Evolutionary conservation across 2,329 filamentous ascomycete species (phyloP).

Genomic region (Niveomyces coronatus): DNA sequence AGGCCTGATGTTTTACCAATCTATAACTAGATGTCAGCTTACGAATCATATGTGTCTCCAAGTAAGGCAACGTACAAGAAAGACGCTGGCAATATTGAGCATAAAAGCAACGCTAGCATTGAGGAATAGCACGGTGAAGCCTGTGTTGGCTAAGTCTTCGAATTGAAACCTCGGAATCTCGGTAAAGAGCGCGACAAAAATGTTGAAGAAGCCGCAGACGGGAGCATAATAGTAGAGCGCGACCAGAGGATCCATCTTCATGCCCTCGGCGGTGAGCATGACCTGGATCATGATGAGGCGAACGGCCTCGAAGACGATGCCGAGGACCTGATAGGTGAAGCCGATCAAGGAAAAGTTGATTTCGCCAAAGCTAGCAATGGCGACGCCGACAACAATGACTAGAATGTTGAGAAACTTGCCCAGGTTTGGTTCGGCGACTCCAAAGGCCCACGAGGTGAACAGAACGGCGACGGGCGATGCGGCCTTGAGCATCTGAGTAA

Average conservation of each 20-base stretch:
- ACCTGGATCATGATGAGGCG: constrained; percentile 80
- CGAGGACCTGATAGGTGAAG: constrained; percentile 60
- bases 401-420: constrained; percentile 37
- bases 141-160: constrained; percentile 54
- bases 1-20: constrained; percentile 83
- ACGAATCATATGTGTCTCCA: too few species aligned
- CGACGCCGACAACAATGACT: constrained; percentile 42
- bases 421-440: constrained; percentile 36
- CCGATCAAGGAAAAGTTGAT: constrained; percentile 57
- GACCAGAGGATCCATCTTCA: constrained; percentile 83
- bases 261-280: constrained; percentile 62
- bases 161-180: constrained; percentile 58
- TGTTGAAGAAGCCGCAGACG: constrained; percentile 73
- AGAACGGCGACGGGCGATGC: constrained; percentile 58
- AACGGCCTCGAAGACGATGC: constrained; percentile 71
- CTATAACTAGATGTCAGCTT: constrained; percentile 29
- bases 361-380: constrained; percentile 48
- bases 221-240: constrained; percentile 86
- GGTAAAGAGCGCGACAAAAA: constrained; percentile 56
- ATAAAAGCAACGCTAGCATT: constrained; percentile 74
- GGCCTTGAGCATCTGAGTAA: constrained; percentile 64
- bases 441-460: constrained; percentile 51
- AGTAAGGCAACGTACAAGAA: constrained; percentile 52
- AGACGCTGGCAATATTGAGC: constrained; percentile 77
- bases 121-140: constrained; percentile 53